Evolutionary conservation across 345 rosid genomes (phyloP), one percentile per base, ranked within the genome.

Genomic region (Eutrema yunnanense): DNA sequence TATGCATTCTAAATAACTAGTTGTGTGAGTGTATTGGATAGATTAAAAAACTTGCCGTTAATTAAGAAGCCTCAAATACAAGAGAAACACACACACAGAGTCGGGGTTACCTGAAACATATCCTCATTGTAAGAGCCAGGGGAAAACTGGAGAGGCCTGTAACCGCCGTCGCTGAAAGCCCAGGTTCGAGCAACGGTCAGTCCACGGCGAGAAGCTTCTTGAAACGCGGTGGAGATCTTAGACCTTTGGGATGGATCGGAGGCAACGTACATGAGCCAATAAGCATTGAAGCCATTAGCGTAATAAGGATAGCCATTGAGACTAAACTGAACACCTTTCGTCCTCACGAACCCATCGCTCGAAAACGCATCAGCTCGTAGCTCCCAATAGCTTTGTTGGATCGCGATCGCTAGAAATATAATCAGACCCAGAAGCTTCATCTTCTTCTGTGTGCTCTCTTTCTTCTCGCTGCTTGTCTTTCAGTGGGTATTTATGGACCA

Each of bases 131-230:
- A 92, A 75, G 81, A 77, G 65, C 96, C 98, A 62, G 96, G 98
- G 22, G 90, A 77, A 67, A 29, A 57, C 80, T 88, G 96, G 1
- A 90, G 78, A 57, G 96, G 85, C 64, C 90, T 82, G 41, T 89
- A 91, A 59, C 92, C 96, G 40, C 87, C 97, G 44, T 94, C 96
- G 54, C 90, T 94, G 68, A 88, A 94, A 63, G 96, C 96, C 97
- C 98, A 87, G 48, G 96, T 88, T 80, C 98, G 85, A 51, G 89
- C 95, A 5, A 94, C 85, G 0, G 92, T 74, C 65, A 91, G 85
- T 50, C 96, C 96, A 75, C 80, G 93, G 19, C 75, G 50, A 52
- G 82, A 67, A 5, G 99, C 97, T 37, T 90, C 90, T 19, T 78
- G 85, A 30, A 92, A 90, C 0, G 85, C 92, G 12, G 83, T 59